Percentiles rank a stretch among this genome's conserved stretches.
phyloP scores from a whole-genome alignment of 108 stramenopile genomes.

The Cyclotella choctawhatcheeana region DNA sequence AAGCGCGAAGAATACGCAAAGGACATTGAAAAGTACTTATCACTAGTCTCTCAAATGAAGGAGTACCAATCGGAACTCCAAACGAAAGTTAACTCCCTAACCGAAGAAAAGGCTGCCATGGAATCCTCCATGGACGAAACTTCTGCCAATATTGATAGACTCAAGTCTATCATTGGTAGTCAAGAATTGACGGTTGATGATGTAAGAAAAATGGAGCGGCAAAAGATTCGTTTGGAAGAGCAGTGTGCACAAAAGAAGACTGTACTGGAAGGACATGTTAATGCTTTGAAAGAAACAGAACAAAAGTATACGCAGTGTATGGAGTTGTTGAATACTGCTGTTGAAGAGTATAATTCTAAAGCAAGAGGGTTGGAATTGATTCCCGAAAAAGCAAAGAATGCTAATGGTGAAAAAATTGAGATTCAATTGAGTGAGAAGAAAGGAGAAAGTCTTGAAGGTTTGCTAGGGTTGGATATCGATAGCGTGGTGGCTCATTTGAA shows the following conservation, averaged over 20 bases:
- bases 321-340: constrained; percentile 55
- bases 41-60: constrained; percentile 78
- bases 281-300: constrained; percentile 58
- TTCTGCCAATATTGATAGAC: constrained; percentile 40
- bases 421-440: constrained; percentile 55
- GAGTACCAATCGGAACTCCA: constrained; percentile 71
- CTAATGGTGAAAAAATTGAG: constrained; percentile 45
- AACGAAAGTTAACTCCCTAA: constrained; percentile 66
- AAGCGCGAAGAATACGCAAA: constrained; percentile 75
- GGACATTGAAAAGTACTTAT: constrained; percentile 90
- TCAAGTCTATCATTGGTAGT: constrained; percentile 52
- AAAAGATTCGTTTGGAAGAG: constrained; percentile 68
- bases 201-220: constrained; percentile 70
- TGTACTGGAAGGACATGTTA: constrained; percentile 48
- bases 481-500: constrained; percentile 47
- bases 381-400: constrained; percentile 56
- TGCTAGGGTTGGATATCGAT: constrained; percentile 63
- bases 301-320: constrained; percentile 43
- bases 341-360: constrained; percentile 63
- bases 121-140: constrained; percentile 56
- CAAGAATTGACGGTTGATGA: constrained; percentile 80
- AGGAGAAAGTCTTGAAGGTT: constrained; percentile 34
- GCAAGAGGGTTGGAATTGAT: constrained; percentile 56
- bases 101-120: constrained; percentile 60
- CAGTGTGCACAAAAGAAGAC: constrained; percentile 56